Percentiles rank a stretch among this genome's conserved stretches.
phyloP scores from a whole-genome alignment of 192 early-diverging fungal species.

The Paraglomus brasilianum region DNA sequence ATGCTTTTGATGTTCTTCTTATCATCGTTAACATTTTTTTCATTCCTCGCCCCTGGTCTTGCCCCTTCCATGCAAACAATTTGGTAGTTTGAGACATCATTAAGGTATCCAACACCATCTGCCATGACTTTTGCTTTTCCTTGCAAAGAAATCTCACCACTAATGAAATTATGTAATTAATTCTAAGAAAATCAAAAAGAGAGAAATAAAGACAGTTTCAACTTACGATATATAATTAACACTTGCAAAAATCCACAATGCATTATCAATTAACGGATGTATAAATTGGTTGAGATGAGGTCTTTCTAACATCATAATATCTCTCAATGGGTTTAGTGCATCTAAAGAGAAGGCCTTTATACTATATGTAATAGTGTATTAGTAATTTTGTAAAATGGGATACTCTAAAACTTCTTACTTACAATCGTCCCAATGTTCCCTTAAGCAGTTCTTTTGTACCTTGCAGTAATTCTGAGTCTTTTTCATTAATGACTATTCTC shows the following conservation, averaged over 20 bases:
- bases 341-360: slow-evolving; percentile 11
- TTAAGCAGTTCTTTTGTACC: not conserved
- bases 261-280: not conserved
- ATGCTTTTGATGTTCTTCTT: not conserved
- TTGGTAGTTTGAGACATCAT: slow-evolving; percentile 13
- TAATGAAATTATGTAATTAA: not conserved
- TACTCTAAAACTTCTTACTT: slow-evolving; percentile 11
- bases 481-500: slow-evolving; percentile 5
- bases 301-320: not conserved
- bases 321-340: slow-evolving; percentile 5
- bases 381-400: not conserved
- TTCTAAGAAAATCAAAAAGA: too few species aligned
- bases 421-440: slow-evolving; percentile 7
- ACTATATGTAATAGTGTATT: not conserved
- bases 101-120: slow-evolving; percentile 19
- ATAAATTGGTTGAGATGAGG: not conserved
- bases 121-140: slow-evolving; percentile 5
- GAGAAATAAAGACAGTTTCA: not conserved
- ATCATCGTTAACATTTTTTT: not conserved
- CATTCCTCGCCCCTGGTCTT: not conserved
- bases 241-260: slow-evolving; percentile 4
- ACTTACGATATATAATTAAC: slow-evolving; percentile 9
- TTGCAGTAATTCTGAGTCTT: not conserved
- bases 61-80: slow-evolving; percentile 1
- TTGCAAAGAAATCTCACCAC: slow-evolving; percentile 6